A percentile compares a stretch with the other conserved stretches of the same genome.
Conservation (phyloP, 1,284 basidiomycete species). For the Ganoderma lucidum region DNA sequence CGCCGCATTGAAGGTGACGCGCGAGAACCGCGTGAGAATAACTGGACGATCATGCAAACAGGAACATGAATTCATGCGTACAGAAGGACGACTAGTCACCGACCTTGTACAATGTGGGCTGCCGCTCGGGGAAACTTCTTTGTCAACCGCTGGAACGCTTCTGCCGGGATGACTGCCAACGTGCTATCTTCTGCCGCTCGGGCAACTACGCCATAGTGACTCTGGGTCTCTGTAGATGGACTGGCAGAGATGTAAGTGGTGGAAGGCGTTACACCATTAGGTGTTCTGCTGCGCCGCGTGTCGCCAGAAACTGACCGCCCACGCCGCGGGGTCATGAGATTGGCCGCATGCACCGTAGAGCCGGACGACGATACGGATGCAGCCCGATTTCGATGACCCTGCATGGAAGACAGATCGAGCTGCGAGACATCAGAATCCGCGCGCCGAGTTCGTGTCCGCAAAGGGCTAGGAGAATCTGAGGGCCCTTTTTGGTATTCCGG, state of each 20-base stretch:
- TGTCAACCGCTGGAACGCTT: slow-evolving; percentile 92
- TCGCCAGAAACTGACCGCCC: slow-evolving; percentile 32
- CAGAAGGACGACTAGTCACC: slow-evolving; percentile 12
- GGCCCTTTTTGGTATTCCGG: slow-evolving; percentile 35
- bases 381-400: slow-evolving; percentile 47
- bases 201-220: slow-evolving; percentile 78
- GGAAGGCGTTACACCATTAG: background rate
- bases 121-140: slow-evolving; percentile 97
- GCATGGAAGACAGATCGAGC: slow-evolving; percentile 53
- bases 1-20: slow-evolving; percentile 96
- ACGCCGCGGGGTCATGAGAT: slow-evolving; percentile 41
- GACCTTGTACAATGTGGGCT: slow-evolving; percentile 96
- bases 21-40: slow-evolving; percentile 93
- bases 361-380: slow-evolving; percentile 67
- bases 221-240: slow-evolving; percentile 31
- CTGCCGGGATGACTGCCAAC: slow-evolving; percentile 97
- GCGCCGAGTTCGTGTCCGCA: slow-evolving; percentile 41
- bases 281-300: slow-evolving; percentile 26
- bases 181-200: slow-evolving; percentile 95
- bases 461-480: slow-evolving; percentile 27
- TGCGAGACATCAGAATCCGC: slow-evolving; percentile 72
- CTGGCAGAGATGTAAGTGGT: background rate
- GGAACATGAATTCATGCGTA: background rate
- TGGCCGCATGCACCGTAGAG: slow-evolving; percentile 68
- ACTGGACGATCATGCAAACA: slow-evolving; percentile 56